Evolutionary conservation across 2,329 filamentous ascomycete species (phyloP).

Genomic region (Nectriaceae sp.): DNA sequence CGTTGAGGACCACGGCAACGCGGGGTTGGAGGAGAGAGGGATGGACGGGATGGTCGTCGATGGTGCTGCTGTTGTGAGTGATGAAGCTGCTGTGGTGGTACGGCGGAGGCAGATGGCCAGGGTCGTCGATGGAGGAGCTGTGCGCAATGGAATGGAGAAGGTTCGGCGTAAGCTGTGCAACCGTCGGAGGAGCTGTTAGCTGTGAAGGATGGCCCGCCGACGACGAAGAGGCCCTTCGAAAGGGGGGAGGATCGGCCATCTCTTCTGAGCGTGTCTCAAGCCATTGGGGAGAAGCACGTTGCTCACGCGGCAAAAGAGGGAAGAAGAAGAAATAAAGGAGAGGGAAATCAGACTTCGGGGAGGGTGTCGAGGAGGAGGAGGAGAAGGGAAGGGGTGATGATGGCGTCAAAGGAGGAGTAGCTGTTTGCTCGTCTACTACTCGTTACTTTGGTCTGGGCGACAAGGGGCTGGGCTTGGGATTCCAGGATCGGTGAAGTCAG

Average conservation of each 20-base stretch:
- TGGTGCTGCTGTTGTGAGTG: not conserved
- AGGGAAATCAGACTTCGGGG: too few species aligned
- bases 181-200: not conserved
- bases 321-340: not conserved
- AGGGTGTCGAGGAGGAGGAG: not conserved
- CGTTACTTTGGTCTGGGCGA: too few species aligned
- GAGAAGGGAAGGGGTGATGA: constrained; percentile 3
- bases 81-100: not conserved
- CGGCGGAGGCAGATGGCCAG: not conserved
- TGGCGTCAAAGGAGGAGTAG: constrained; percentile 8
- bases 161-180: too few species aligned
- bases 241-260: constrained; percentile 29
- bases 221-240: constrained; percentile 28
- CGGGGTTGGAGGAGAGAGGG: constrained; percentile 68
- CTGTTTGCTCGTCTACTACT: too few species aligned
- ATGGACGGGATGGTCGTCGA: constrained; percentile 17
- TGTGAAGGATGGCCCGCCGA: constrained; percentile 25
- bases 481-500: too few species aligned
- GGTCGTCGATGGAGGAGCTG: constrained; percentile 11
- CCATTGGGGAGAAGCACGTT: constrained; percentile 21
- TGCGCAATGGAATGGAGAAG: not conserved
- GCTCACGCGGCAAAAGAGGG: constrained; percentile 1
- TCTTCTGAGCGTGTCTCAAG: constrained; percentile 21
- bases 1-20: constrained; percentile 75
- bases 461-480: too few species aligned